phyloP scores from a whole-genome alignment of 179 eudicot genomes.

The Beta lomatogona region DNA sequence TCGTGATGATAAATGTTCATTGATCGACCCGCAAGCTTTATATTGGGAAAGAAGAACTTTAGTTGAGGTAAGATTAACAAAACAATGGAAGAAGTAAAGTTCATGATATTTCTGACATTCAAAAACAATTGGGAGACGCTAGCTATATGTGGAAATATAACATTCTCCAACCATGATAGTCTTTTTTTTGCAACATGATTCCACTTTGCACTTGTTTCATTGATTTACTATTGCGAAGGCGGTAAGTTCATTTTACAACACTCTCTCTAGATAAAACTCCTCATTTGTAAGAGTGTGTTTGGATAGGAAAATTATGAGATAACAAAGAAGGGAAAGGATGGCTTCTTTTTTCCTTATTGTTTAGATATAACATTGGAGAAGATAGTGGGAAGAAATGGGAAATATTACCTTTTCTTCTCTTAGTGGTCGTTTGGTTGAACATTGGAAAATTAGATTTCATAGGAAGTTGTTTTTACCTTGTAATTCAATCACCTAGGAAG shows the following conservation, averaged over 20 bases:
- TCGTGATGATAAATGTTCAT: background rate
- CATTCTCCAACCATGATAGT: slow-evolving; percentile 87
- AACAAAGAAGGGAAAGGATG: too few species aligned
- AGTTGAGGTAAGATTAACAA: slow-evolving; percentile 37
- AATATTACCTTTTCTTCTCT: too few species aligned
- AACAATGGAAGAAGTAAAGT: slow-evolving; percentile 35
- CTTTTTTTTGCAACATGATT: slow-evolving; percentile 83
- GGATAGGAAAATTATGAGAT: too few species aligned
- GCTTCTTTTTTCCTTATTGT: too few species aligned
- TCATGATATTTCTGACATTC: slow-evolving; percentile 28
- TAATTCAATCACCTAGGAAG: too few species aligned
- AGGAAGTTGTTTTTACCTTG: too few species aligned
- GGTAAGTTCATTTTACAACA: slow-evolving; percentile 46
- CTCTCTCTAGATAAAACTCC: background rate
- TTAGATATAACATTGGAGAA: too few species aligned
- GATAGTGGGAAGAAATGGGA: too few species aligned
- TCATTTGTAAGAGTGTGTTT: background rate
- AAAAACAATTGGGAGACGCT: slow-evolving; percentile 65
- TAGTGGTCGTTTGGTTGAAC: too few species aligned
- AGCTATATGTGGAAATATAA: slow-evolving; percentile 62
- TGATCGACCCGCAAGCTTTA: slow-evolving; percentile 53
- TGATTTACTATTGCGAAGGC: slow-evolving; percentile 83
- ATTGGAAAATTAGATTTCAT: too few species aligned
- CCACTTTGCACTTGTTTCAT: slow-evolving; percentile 76
- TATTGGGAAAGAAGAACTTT: slow-evolving; percentile 65